Evolutionary conservation across 495 filamentous ascomycete genomes (phyloP), one percentile per base, ranked within the genome.

Genomic region (Podospora fimiseda): DNA sequence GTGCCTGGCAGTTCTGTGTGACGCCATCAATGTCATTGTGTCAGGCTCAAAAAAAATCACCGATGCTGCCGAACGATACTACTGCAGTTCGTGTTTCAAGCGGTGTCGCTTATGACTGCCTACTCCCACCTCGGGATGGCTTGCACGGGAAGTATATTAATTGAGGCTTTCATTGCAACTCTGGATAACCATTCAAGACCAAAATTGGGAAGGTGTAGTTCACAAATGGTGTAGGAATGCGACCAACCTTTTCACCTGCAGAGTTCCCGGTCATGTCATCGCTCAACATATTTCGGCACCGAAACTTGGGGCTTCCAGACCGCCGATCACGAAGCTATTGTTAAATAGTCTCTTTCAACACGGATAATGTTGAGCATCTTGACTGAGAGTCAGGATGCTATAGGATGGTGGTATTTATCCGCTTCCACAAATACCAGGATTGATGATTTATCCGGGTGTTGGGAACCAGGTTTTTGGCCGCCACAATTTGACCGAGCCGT

Each of bases 311-410:
- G n/a, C n/a, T n/a, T n/a, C n/a, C 27, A 33, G 27, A 33, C 27
- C 27, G 44, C 23, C 16, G 44, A 47, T 47, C 44, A 13, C 44
- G 21, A 47, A 47, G 44, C 44, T 47, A 47, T 47, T 47, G 44
- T 13, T 47, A 47, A 47, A 47, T 47, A 47, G 44, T 47, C 14
- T 22, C 13, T 20, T 14, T 6, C 7, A 16, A 27, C 11, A 14
- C 27, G 27, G 27, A n/a, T n/a, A n/a, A n/a, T n/a, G n/a, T n/a
- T n/a, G n/a, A n/a, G 43, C 43, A 23, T 23, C 44, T 9, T 24
- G 22, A 47, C 33, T 15, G 1, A 15, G n/a, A 8, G 33, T 15
- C 21, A 47, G 23, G 44, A 47, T 16, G 23, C 18, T 21, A 47
- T 47, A 33, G 44, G 44, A 22, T 9, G 22, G 3, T 47, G 44